A percentile compares a stretch with the other conserved stretches of the same genome.
phyloP scores from a whole-genome alignment of 352 stramenopile genomes.

The Phytophthora macrochlamydospora region DNA sequence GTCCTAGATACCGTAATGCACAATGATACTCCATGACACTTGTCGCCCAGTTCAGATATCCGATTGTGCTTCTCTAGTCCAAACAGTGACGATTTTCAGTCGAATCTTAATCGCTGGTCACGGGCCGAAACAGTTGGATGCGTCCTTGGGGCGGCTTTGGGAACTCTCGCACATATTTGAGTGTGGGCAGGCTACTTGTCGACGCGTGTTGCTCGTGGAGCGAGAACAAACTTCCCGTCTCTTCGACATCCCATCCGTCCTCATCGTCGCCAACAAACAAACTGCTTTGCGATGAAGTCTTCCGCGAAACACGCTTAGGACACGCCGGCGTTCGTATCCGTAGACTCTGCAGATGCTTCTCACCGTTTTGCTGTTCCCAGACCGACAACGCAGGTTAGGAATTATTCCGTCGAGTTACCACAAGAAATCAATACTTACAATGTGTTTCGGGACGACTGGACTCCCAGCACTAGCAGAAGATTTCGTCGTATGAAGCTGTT shows the following conservation, averaged over 20 bases:
- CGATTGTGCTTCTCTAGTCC: conserved; percentile 2
- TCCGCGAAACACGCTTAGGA: conserved; percentile 30
- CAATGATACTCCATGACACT: too few species aligned
- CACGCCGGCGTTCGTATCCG: conserved; percentile 45
- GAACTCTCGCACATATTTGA: conserved; percentile 61
- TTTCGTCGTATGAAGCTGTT: too few species aligned
- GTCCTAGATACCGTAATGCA: too few species aligned
- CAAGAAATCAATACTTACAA: conserved; percentile 22
- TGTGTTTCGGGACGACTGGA: conserved; percentile 26
- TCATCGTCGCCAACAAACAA: conserved; percentile 11
- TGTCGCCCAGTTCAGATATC: too few species aligned
- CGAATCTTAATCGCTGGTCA: background rate
- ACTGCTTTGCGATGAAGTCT: conserved; percentile 15
- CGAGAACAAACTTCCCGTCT: conserved; percentile 25
- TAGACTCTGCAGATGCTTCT: conserved; percentile 37
- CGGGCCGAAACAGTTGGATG: conserved; percentile 32
- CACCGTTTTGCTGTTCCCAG: conserved; percentile 23
- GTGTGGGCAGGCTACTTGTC: conserved; percentile 16
- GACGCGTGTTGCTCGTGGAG: conserved; percentile 18
- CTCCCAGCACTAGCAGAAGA: conserved; percentile 8
- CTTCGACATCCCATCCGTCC: conserved; percentile 3
- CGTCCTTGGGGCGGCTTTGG: conserved; percentile 37
- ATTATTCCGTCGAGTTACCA: background rate
- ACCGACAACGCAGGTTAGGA: background rate
- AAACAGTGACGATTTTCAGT: background rate